Conservation (phyloP, 179 eudicot genomes). For the Beta lomatogona region DNA sequence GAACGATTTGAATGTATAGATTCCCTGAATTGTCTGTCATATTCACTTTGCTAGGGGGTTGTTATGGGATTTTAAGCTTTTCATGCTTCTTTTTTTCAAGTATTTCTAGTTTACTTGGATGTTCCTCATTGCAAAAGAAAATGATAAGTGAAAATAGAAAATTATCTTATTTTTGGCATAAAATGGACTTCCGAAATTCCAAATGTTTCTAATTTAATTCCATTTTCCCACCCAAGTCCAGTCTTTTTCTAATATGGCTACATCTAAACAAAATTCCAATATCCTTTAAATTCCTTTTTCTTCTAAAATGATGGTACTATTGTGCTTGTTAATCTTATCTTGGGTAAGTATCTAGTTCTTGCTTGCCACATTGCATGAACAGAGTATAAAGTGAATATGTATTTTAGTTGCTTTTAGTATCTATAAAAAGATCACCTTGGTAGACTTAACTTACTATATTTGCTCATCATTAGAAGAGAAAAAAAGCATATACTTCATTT, state of each 20-base stretch:
- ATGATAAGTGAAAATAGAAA: not conserved
- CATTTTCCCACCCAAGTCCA: slow-evolving; percentile 22
- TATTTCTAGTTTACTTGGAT: slow-evolving; percentile 6
- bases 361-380: slow-evolving; percentile 20
- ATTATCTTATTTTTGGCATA: slow-evolving; percentile 22
- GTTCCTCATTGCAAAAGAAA: not conserved
- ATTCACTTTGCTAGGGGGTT: not conserved
- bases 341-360: slow-evolving; percentile 35
- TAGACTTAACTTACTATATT: slow-evolving; percentile 16
- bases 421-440: not conserved
- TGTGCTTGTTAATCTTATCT: slow-evolving; percentile 37
- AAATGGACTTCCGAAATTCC: slow-evolving; percentile 13
- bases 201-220: slow-evolving; percentile 11
- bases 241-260: slow-evolving; percentile 32
- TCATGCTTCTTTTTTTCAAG: slow-evolving; percentile 18
- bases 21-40: slow-evolving; percentile 8
- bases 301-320: slow-evolving; percentile 16
- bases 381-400: slow-evolving; percentile 14
- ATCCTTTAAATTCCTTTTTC: slow-evolving; percentile 22
- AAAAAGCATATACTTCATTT: slow-evolving; percentile 8
- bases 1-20: slow-evolving; percentile 1
- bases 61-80: slow-evolving; percentile 18
- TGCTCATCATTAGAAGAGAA: slow-evolving; percentile 10
- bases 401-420: slow-evolving; percentile 18
- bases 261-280: slow-evolving; percentile 22